Evolutionary conservation across 768 basidiomycete genomes (phyloP).

Genomic region (Clitopilus hobsonii): DNA sequence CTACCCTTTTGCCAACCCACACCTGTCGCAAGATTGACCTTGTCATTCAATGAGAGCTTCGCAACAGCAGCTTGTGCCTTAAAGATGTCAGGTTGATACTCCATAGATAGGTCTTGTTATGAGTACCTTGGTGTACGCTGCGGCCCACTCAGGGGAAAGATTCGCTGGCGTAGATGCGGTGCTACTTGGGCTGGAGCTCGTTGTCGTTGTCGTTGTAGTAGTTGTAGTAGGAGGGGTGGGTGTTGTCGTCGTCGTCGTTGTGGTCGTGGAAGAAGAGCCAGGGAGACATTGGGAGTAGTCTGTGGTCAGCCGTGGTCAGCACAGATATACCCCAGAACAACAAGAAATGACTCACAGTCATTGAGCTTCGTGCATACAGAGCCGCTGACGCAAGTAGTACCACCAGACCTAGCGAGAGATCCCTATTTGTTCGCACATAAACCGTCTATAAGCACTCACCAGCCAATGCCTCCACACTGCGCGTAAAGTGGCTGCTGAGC

Average conservation of each 20-base stretch:
- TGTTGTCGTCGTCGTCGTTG: conserved; percentile 18
- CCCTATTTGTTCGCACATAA: background rate
- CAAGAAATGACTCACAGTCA: conserved; percentile 27
- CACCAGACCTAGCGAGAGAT: conserved; percentile 34
- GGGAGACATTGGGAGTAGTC: conserved; percentile 51
- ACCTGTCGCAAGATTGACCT: conserved; percentile 53
- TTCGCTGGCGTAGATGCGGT: conserved; percentile 26
- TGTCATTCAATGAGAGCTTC: conserved; percentile 50
- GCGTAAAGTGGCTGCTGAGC: conserved; percentile 37
- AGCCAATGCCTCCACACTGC: conserved; percentile 50
- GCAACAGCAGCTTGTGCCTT: conserved; percentile 46
- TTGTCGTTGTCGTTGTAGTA: conserved; percentile 20
- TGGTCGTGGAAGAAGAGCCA: conserved; percentile 22
- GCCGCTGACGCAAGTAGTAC: conserved; percentile 42
- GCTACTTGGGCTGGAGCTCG: conserved; percentile 14
- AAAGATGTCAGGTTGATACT: background rate
- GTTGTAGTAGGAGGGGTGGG: conserved; percentile 17
- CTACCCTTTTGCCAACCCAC: conserved; percentile 38
- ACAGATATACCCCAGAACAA: background rate
- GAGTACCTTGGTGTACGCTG: conserved; percentile 47
- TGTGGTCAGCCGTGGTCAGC: conserved; percentile 12
- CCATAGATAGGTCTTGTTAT: background rate
- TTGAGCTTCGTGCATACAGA: conserved; percentile 40
- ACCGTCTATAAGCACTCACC: conserved; percentile 22
- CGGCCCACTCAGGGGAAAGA: conserved; percentile 46